Evolutionary conservation across 2,329 filamentous ascomycete species (phyloP).

Genomic region (Dactylonectria estremocensis): DNA sequence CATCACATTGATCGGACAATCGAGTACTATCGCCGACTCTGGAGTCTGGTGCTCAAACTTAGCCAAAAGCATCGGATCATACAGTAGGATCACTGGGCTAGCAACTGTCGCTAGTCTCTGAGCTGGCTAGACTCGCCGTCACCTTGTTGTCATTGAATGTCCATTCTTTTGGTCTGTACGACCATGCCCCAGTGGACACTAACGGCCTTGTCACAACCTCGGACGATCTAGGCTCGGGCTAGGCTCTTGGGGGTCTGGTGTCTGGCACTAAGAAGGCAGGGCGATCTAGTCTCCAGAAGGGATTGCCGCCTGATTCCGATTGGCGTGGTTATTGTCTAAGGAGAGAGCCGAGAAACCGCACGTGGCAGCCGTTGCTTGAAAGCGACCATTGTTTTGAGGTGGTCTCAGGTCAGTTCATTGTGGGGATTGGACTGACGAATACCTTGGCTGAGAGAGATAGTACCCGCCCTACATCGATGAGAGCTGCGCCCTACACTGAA

Average conservation of each 20-base stretch:
- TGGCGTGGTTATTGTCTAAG: conserved; percentile 31
- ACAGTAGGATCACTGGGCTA: conserved; percentile 12
- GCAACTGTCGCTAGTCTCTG: background rate
- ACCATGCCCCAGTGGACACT: conserved; percentile 11
- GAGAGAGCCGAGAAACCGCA: conserved; percentile 31
- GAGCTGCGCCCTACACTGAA: background rate
- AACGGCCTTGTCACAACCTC: conserved; percentile 14
- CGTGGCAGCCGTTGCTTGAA: conserved; percentile 45
- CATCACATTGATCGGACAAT: conserved; percentile 19
- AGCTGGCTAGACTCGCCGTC: conserved; percentile 15
- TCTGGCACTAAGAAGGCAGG: conserved; percentile 6
- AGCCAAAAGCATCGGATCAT: conserved; percentile 7
- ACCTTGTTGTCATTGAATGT: conserved; percentile 17
- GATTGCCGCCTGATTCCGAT: conserved; percentile 37
- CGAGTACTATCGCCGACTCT: conserved; percentile 18
- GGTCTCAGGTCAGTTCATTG: conserved; percentile 47
- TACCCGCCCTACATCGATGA: background rate
- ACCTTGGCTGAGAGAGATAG: background rate
- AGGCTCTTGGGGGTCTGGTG: conserved; percentile 16
- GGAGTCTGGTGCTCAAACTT: conserved; percentile 19
- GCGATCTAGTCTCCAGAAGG: conserved; percentile 25
- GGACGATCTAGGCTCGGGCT: conserved; percentile 22
- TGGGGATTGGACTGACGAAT: conserved; percentile 15
- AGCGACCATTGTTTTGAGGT: conserved; percentile 43
- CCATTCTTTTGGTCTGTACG: conserved; percentile 3